Evolutionary conservation across 2,329 filamentous ascomycete genomes (phyloP).

Genomic region (Nemania sp.): DNA sequence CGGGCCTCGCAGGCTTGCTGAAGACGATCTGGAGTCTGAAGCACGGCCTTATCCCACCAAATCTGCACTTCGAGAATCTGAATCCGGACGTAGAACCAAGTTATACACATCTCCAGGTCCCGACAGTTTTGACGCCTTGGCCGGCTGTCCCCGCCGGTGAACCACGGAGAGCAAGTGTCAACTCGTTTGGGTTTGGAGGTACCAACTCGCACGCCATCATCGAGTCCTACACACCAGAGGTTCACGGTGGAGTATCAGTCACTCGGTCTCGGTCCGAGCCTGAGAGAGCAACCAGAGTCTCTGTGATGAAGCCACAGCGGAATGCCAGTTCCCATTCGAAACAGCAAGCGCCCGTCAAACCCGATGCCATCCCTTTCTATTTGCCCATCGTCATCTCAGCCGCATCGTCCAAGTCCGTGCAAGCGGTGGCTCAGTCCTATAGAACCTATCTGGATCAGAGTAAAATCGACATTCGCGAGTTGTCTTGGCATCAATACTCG

Average conservation of each 20-base stretch:
- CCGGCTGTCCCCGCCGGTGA: conserved; percentile 42
- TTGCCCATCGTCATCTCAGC: conserved; percentile 47
- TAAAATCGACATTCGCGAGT: conserved; percentile 22
- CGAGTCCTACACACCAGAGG: conserved; percentile 44
- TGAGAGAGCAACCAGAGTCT: conserved; percentile 14
- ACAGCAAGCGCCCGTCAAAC: background rate
- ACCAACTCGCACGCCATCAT: conserved; percentile 51
- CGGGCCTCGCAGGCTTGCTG: conserved; percentile 54
- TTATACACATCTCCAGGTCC: conserved; percentile 42
- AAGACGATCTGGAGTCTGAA: conserved; percentile 50
- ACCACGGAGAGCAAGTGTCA: conserved; percentile 49
- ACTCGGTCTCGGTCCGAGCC: background rate
- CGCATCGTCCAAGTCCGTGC: conserved; percentile 43
- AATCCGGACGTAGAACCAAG: conserved; percentile 48
- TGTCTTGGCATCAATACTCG: conserved; percentile 43
- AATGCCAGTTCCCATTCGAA: background rate
- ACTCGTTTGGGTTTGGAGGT: conserved; percentile 53
- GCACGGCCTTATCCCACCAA: conserved; percentile 47
- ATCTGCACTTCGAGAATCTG: conserved; percentile 48
- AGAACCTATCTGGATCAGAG: conserved; percentile 37
- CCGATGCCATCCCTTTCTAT: conserved; percentile 16
- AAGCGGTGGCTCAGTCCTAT: conserved; percentile 35
- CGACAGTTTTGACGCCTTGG: conserved; percentile 42
- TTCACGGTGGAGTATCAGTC: conserved; percentile 36
- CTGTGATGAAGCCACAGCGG: conserved; percentile 16